A percentile compares a stretch with the other conserved stretches of the same genome.
Evolutionary conservation across 2,329 filamentous ascomycete species (phyloP).

Genomic region (Colletotrichum karsti): DNA sequence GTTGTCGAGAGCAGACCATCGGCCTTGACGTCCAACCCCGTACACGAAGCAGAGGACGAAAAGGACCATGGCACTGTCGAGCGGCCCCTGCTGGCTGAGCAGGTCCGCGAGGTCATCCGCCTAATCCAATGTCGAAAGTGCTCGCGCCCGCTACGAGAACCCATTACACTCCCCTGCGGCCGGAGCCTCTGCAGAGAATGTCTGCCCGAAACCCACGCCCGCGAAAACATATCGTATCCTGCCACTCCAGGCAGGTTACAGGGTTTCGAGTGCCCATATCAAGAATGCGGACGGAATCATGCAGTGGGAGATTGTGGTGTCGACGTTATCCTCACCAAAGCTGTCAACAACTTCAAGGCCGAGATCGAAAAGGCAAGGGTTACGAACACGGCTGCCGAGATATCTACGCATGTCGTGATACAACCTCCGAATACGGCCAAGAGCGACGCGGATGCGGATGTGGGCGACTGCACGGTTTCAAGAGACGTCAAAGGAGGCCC

Average conservation of each 20-base stretch:
- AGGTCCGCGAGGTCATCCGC: slow-evolving; percentile 72
- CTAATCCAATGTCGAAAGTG: slow-evolving; percentile 83
- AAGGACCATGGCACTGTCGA: slow-evolving; percentile 28
- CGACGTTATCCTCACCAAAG: slow-evolving; percentile 80
- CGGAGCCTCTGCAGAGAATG: slow-evolving; percentile 80
- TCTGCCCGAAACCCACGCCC: slow-evolving; percentile 71
- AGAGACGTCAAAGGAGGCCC: slow-evolving; percentile 62
- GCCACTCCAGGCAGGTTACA: slow-evolving; percentile 70
- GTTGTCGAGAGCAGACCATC: slow-evolving; percentile 31
- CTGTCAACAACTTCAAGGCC: slow-evolving; percentile 67
- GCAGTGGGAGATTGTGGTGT: slow-evolving; percentile 78
- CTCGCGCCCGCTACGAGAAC: slow-evolving; percentile 71
- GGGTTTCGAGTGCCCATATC: slow-evolving; percentile 79
- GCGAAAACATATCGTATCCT: slow-evolving; percentile 81
- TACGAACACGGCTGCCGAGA: slow-evolving; percentile 40
- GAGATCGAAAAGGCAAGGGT: slow-evolving; percentile 55
- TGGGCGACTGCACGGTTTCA: slow-evolving; percentile 40
- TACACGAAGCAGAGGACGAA: slow-evolving; percentile 28
- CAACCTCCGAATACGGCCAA: slow-evolving; percentile 21
- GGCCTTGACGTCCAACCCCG: slow-evolving; percentile 28
- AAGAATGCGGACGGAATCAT: slow-evolving; percentile 74
- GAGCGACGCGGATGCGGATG: slow-evolving; percentile 44
- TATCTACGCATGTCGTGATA: slow-evolving; percentile 48
- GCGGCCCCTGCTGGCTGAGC: slow-evolving; percentile 43
- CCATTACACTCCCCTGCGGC: slow-evolving; percentile 84